Evolutionary conservation across 352 stramenopile species (phyloP).

Genomic region (Phytophthora sansomeana): DNA sequence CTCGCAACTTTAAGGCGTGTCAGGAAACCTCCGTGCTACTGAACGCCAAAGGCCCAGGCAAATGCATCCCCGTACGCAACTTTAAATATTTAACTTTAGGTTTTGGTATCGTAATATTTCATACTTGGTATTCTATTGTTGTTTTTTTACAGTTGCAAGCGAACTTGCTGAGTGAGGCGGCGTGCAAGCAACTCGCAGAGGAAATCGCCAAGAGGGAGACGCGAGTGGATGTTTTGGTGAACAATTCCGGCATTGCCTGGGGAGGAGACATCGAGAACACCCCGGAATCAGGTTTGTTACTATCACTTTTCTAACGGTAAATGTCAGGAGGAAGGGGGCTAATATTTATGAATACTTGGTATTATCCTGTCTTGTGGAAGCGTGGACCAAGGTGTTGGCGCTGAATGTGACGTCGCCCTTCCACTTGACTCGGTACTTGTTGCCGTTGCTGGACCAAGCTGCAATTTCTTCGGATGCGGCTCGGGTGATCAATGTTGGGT

Average conservation of each 20-base stretch:
- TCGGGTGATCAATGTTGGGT: constrained; percentile 79
- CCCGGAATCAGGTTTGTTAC: constrained; percentile 24
- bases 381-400: constrained; percentile 91
- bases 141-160: constrained; percentile 39
- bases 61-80: constrained; percentile 62
- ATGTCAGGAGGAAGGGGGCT: too few relatives aligned
- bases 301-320: background rate
- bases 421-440: constrained; percentile 89
- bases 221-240: constrained; percentile 93
- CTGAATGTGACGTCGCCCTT: constrained; percentile 96
- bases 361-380: constrained; percentile 32
- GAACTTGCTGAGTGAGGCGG: constrained; percentile 44
- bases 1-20: constrained; percentile 84
- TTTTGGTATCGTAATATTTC: background rate
- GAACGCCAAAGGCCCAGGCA: constrained; percentile 64
- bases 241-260: constrained; percentile 90
- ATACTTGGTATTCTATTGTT: background rate
- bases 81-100: background rate
- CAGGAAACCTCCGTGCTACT: constrained; percentile 75
- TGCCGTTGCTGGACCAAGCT: constrained; percentile 87
- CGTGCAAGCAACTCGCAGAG: constrained; percentile 56
- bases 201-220: constrained; percentile 82
- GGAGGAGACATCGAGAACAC: constrained; percentile 50
- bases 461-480: constrained; percentile 51
- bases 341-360: too few relatives aligned